A percentile compares a stretch with the other conserved stretches of the same genome.
These are phyloP conservation scores for Candida quercuum DNA, from an alignment of 805 yeast species.

Conservation along the genomic window DNA sequence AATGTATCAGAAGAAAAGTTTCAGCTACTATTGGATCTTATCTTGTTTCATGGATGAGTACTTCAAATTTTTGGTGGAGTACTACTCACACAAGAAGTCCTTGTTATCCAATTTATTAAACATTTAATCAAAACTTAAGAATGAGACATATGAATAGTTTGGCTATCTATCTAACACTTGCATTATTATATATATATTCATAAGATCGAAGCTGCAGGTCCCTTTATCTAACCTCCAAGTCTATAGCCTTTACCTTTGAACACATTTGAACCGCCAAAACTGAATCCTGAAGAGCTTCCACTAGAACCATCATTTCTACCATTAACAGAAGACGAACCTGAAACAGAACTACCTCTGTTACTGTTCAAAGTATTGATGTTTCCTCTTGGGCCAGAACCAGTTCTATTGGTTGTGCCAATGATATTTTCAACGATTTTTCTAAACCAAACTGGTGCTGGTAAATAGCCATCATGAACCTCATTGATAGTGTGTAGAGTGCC, in stretches of 20 bases:
- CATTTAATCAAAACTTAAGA: background rate
- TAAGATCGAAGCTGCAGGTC: background rate
- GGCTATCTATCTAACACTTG: no score
- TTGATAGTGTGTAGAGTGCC: slow-evolving; percentile 25
- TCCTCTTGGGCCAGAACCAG: slow-evolving; percentile 3
- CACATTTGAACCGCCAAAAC: slow-evolving; percentile 10
- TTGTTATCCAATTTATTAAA: background rate
- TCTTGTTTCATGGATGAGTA: slow-evolving; percentile 19
- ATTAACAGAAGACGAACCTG: slow-evolving; percentile 8
- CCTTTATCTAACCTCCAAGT: slow-evolving; percentile 23
- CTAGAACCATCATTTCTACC: background rate
- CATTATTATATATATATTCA: slow-evolving; percentile 1
- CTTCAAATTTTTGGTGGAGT: slow-evolving; percentile 12
- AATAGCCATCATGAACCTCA: slow-evolving; percentile 45
- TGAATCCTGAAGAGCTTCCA: slow-evolving; percentile 11
- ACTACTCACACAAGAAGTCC: slow-evolving; percentile 10
- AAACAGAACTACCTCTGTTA: no score
- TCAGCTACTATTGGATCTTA: slow-evolving; percentile 18
- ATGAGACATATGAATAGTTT: no score
- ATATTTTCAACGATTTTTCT: slow-evolving; percentile 22
- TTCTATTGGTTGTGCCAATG: slow-evolving; percentile 9
- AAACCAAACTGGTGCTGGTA: slow-evolving; percentile 50
- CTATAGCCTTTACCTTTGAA: slow-evolving; percentile 36
- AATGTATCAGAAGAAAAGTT: slow-evolving; percentile 4
- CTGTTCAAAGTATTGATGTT: slow-evolving; percentile 7